Evolutionary conservation across 2,329 filamentous ascomycete genomes (phyloP), one percentile per base, ranked within the genome.

Genomic region (Colletotrichum sp.): DNA sequence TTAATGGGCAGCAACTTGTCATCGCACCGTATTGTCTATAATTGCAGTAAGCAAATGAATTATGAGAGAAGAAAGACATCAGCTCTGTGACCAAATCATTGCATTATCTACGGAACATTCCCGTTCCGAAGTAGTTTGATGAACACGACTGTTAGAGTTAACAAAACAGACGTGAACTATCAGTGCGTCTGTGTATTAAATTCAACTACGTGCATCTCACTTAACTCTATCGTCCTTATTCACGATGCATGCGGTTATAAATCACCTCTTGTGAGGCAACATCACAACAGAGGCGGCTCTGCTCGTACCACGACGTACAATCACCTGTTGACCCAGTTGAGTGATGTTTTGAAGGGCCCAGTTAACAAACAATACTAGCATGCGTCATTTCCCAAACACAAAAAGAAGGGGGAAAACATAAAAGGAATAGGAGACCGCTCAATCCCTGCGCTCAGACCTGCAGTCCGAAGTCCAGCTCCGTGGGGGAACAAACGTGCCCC

Each of bases 81-180:
- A 31, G 3, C 29, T 31, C 6, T 3, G 29, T 31, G 2, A 31
- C 29, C 29, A 31, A 7, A 31, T 31, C 6, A 2, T 31, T 31
- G 8, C 29, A 8, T 2, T 8, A 31, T 31, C 6, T 2, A 8
- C 29, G 29, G 29, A 31, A 8, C 29, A 31, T 31, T 31, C 6
- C 29, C 6, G 29, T 8, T 21, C 18, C 6, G 0, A n/a, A 12
- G 18, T 6, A n/a, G 16, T 43, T 8, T 11, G 5, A 43, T 43
- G 38, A 43, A 0, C 38, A 2, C 12, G 38, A n/a, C 38, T 47
- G 0, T 5, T 6, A 4, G 0, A 47, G 6, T 47, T n/a, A 0
- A 47, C 5, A 4, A 38, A 34, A 38, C 18, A 47, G 21, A 47
- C 43, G 21, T 21, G 18, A 47, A 47, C 2, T 47, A 12, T 24